These are phyloP conservation scores for Mycosarcoma mackinlayi DNA, from an alignment of 1,284 basidiomycete species.

Conservation along the genomic window DNA sequence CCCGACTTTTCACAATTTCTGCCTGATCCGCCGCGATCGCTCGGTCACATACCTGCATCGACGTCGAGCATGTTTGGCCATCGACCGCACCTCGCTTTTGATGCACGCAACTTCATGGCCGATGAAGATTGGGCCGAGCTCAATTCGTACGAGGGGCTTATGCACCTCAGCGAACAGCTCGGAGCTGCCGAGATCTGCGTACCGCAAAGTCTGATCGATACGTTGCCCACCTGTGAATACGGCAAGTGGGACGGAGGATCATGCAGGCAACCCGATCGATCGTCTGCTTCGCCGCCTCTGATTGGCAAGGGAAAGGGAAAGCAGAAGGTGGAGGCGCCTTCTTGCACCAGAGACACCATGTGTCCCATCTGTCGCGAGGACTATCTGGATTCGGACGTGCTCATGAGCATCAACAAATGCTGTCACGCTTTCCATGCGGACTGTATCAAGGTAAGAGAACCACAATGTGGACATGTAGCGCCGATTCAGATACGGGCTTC, in stretches of 20 bases:
- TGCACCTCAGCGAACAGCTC: slow-evolving; percentile 29
- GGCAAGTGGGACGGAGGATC: slow-evolving; percentile 37
- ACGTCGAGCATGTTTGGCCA: slow-evolving; percentile 14
- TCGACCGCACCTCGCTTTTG: slow-evolving; percentile 15
- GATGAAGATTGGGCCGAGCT: slow-evolving; percentile 45
- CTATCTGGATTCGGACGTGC: slow-evolving; percentile 34
- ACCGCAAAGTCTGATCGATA: slow-evolving; percentile 32
- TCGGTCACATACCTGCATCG: slow-evolving; percentile 19
- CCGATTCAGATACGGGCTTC: too few relatives aligned
- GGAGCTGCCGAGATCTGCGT: slow-evolving; percentile 30
- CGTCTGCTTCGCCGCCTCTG: slow-evolving; percentile 9
- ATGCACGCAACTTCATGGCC: slow-evolving; percentile 42
- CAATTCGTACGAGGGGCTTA: slow-evolving; percentile 40
- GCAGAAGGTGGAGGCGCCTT: slow-evolving; percentile 17
- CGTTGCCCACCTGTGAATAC: slow-evolving; percentile 41
- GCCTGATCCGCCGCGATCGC: slow-evolving; percentile 2
- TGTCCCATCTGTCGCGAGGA: slow-evolving; percentile 50
- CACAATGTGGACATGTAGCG: too few relatives aligned
- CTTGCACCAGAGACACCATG: slow-evolving; percentile 24
- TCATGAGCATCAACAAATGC: slow-evolving; percentile 44
- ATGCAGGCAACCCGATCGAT: slow-evolving; percentile 10
- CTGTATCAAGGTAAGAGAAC: slow-evolving; percentile 43
- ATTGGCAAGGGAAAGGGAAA: slow-evolving; percentile 33
- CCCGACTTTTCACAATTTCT: slow-evolving; percentile 4
- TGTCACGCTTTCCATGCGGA: slow-evolving; percentile 45